Evolutionary conservation across 495 filamentous ascomycete genomes (phyloP).

Genomic region (Tuber indicum): DNA sequence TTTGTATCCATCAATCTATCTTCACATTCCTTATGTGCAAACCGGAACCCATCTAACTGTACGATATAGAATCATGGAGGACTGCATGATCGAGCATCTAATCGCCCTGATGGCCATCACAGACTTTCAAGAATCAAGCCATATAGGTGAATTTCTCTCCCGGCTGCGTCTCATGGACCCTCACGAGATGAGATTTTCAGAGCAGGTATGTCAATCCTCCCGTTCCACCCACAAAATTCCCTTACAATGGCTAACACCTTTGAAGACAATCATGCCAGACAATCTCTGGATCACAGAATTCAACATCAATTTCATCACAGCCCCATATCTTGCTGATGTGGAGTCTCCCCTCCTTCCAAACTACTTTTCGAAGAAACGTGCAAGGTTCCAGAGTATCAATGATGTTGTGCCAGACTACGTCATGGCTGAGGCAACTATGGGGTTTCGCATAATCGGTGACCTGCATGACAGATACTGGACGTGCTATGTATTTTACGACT

Average conservation of each 20-base stretch:
- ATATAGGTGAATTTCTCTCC: constrained; percentile 1
- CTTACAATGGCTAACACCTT: neutral
- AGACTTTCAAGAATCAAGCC: neutral
- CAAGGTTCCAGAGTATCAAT: neutral
- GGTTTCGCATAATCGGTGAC: constrained; percentile 4
- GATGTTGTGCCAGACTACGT: neutral
- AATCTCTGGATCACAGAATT: constrained; percentile 9
- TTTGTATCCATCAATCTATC: neutral
- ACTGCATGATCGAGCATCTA: neutral
- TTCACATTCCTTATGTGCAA: neutral
- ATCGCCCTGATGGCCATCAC: neutral
- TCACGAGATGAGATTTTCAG: neutral
- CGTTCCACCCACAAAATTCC: neutral
- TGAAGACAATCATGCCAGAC: constrained; percentile 1
- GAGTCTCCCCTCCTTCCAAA: neutral
- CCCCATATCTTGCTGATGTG: neutral
- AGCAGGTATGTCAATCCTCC: neutral
- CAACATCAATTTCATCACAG: constrained; percentile 9
- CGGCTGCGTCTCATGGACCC: neutral
- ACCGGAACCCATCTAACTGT: neutral
- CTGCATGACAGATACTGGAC: constrained; percentile 2
- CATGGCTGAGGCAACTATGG: neutral
- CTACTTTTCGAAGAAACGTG: constrained; percentile 3
- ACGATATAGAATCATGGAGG: neutral
- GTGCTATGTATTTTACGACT: neutral